These are phyloP conservation scores for Scenedesmus sp. DNA, from an alignment of 163 green algal genomes.

Conservation along the genomic window DNA sequence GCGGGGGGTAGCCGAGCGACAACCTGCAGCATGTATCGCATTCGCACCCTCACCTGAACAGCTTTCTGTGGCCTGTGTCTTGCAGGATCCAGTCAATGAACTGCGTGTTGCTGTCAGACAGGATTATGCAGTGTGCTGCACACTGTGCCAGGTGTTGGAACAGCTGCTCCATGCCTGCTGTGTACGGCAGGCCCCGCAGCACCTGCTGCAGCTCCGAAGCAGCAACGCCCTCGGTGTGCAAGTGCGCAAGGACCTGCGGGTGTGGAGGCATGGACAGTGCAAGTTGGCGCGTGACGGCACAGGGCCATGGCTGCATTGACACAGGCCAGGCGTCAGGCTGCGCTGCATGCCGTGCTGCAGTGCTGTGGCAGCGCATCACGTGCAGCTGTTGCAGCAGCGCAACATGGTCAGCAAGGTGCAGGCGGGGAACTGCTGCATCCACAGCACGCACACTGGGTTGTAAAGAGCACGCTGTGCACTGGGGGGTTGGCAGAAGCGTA, in stretches of 20 bases:
- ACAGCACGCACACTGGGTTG: background rate
- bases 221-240: conserved; percentile 34
- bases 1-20: no score
- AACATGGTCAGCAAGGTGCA: background rate
- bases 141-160: conserved; percentile 30
- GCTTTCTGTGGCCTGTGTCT: background rate
- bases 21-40: no score
- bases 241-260: conserved; percentile 38
- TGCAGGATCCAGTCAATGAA: conserved; percentile 62
- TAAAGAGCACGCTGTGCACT: background rate
- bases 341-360: background rate
- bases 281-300: background rate
- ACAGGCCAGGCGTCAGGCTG: no score
- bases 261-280: background rate
- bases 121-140: conserved; percentile 25
- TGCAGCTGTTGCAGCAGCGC: background rate
- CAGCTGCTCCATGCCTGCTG: conserved; percentile 47
- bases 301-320: background rate
- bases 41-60: conserved; percentile 28
- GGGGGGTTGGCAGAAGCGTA: background rate
- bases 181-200: conserved; percentile 45
- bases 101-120: conserved; percentile 54
- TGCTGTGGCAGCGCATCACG: background rate
- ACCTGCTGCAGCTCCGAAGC: conserved; percentile 7
- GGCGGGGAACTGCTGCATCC: background rate